These are phyloP conservation scores for Suhomyces sp. DNA, from an alignment of 805 yeast genomes.

Conservation along the genomic window DNA sequence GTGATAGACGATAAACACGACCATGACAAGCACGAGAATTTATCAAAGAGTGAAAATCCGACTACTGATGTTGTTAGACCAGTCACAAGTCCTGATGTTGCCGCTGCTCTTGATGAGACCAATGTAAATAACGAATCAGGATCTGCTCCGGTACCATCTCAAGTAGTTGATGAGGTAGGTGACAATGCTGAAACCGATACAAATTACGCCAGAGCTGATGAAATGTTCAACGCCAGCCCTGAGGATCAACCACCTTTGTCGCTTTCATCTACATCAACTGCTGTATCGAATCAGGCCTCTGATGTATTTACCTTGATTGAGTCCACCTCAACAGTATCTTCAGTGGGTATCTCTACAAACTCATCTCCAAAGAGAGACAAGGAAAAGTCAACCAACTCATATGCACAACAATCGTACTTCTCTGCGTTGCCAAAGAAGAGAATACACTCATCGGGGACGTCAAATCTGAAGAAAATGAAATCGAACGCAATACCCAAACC, in stretches of 20 bases:
- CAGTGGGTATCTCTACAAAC: slow-evolving; percentile 4
- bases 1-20: slow-evolving; percentile 61
- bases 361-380: slow-evolving; percentile 8
- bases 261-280: background rate
- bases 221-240: slow-evolving; percentile 4
- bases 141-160: too few species aligned
- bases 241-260: slow-evolving; percentile 1
- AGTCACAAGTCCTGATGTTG: too few species aligned
- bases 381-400: background rate
- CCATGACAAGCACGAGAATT: too few species aligned
- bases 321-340: slow-evolving; percentile 4
- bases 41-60: too few species aligned
- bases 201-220: slow-evolving; percentile 2
- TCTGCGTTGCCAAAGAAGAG: too few species aligned
- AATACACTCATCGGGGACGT: too few species aligned
- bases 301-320: slow-evolving; percentile 12
- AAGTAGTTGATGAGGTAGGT: background rate
- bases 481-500: too few species aligned
- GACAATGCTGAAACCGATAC: background rate
- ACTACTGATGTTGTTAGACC: too few species aligned
- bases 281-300: slow-evolving; percentile 8
- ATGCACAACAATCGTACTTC: slow-evolving; percentile 1
- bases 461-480: too few species aligned
- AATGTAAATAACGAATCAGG: too few species aligned
- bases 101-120: too few species aligned